Evolutionary conservation across 192 early-diverging fungal species (phyloP).

Genomic region (Coemansia sp.): DNA sequence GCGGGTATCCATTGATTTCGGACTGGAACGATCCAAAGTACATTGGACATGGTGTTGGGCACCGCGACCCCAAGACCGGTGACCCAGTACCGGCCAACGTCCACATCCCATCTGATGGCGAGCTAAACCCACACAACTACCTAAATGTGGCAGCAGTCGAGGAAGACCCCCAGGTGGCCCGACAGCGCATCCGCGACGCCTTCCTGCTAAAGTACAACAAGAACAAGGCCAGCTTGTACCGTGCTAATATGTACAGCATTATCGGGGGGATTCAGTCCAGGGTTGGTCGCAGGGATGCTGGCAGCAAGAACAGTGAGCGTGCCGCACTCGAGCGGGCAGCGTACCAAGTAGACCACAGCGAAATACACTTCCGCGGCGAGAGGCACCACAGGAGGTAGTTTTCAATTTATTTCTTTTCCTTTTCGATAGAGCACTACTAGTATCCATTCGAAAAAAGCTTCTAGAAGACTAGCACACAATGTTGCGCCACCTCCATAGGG

Average conservation of each 20-base stretch:
- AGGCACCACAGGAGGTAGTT: slow-evolving; percentile 4
- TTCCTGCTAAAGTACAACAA: slow-evolving; percentile 37
- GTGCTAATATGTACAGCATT: slow-evolving; percentile 35
- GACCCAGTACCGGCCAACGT: slow-evolving; percentile 37
- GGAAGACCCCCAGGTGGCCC: slow-evolving; percentile 35
- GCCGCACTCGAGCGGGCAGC: slow-evolving; percentile 43
- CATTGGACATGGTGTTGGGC: slow-evolving; percentile 50
- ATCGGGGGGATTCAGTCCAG: slow-evolving; percentile 34
- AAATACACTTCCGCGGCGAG: slow-evolving; percentile 44
- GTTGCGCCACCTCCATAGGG: not conserved
- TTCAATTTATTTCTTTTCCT: slow-evolving; percentile 1
- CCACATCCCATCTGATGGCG: slow-evolving; percentile 45
- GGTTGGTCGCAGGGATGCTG: slow-evolving; percentile 25
- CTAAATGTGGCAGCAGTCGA: slow-evolving; percentile 20
- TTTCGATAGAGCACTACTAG: not conserved
- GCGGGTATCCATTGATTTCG: slow-evolving; percentile 43
- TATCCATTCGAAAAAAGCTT: not conserved
- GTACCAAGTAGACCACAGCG: slow-evolving; percentile 49
- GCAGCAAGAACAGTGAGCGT: slow-evolving; percentile 34
- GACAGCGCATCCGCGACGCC: slow-evolving; percentile 35
- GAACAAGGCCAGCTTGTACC: slow-evolving; percentile 44
- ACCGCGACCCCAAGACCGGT: slow-evolving; percentile 53
- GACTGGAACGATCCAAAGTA: slow-evolving; percentile 49
- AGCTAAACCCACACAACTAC: slow-evolving; percentile 55
- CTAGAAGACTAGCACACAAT: not conserved